Evolutionary conservation across 768 basidiomycete species (phyloP), one percentile per base, ranked within the genome.

Genomic region (Lentinula guzmanii): DNA sequence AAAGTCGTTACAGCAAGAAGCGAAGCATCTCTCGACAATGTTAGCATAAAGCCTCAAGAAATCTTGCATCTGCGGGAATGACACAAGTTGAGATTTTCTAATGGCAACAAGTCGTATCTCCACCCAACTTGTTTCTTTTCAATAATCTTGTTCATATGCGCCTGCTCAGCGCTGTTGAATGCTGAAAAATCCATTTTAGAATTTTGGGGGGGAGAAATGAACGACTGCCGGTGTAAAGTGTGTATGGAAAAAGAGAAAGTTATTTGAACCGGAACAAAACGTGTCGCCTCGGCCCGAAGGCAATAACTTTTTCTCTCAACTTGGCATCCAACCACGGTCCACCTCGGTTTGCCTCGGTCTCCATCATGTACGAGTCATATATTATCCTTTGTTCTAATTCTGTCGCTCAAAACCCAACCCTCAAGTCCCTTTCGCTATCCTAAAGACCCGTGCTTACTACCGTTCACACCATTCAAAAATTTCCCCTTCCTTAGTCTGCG

Each of bases 11-110:
- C 89, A 90, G 72, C 96, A 99, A 13, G 91, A 81, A 68, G 81
- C 93, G 83, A 99, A 99, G 74, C 96, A 99, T 67, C 92, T 87
- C 72, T 98, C 96, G 35, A 95, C 94, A 60, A 99, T 83, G 70
- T 87, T 90, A 24, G 93, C 91, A 76, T 99, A 98, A 75, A 98
- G 88, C 70, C 82, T 84, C 80, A 99, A 80, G 70, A 99, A 98
- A 79, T 98, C 96, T 82, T 96, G 93, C 95, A 99, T 96, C 95
- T 98, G 70, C 9, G 18, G 11, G 42, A 62, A 45, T 60, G 21
- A 45, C 10, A 1, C 10, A 1, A 15, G 37, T 34, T 10, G 31
- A 33, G 52, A 28, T 13, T 45, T 31, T 41, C 9, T 7, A 39
- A 39, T 13, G 2, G 1, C 3, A 13, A 13, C 9, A 46, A 35